Conservation (phyloP, 352 stramenopile species). For the Phytopythium delawarense region DNA sequence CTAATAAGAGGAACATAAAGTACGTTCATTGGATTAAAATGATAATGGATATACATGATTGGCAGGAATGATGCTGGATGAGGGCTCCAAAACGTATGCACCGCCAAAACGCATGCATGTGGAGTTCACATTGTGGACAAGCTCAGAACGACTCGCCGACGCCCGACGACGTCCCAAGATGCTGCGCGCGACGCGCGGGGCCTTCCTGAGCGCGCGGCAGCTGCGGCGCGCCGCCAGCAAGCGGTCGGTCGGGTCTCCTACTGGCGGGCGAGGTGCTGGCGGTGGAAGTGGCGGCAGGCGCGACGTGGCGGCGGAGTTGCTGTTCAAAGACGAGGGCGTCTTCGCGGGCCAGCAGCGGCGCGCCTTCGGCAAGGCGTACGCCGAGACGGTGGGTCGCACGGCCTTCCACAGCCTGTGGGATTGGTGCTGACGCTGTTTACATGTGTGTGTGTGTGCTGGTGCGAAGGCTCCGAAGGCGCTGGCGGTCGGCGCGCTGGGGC, state of each 20-base stretch:
- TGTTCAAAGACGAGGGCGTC: constrained; percentile 36
- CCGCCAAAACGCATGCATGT: not conserved
- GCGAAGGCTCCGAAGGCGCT: constrained; percentile 44
- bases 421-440: constrained; percentile 2
- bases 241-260: not conserved
- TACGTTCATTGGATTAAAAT: not conserved
- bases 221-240: constrained; percentile 31
- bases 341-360: constrained; percentile 41
- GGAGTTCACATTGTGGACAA: too few relatives aligned
- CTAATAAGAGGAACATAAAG: not conserved
- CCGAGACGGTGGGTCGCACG: constrained; percentile 24
- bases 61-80: not conserved
- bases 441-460: constrained; percentile 5
- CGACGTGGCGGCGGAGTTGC: constrained; percentile 16
- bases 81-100: not conserved
- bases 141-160: too few relatives aligned
- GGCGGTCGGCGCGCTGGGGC: constrained; percentile 18
- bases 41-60: not conserved
- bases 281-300: constrained; percentile 11
- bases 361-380: constrained; percentile 36
- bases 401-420: not conserved
- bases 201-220: constrained; percentile 55
- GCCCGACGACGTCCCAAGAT: constrained; percentile 17
- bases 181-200: constrained; percentile 38
- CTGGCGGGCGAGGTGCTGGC: constrained; percentile 10